phyloP scores from a whole-genome alignment of 2,329 filamentous ascomycete genomes.

The Stachybotrys echinatus region DNA sequence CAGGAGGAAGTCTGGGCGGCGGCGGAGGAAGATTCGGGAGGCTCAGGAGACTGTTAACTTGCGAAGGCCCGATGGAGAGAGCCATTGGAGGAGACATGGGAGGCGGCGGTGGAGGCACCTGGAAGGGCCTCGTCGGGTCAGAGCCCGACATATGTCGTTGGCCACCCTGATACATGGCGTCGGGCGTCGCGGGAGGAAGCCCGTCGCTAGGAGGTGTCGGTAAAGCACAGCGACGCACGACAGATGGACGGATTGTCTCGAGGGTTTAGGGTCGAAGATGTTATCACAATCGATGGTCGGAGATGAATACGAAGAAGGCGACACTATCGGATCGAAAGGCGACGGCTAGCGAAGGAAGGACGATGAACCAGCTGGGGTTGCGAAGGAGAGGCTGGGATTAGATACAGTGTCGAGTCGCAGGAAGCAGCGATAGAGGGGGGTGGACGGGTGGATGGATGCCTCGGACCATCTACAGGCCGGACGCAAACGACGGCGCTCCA shows the following conservation, averaged over 20 bases:
- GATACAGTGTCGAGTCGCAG: too few relatives aligned
- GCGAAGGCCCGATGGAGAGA: conserved; percentile 35
- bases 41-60: conserved; percentile 41
- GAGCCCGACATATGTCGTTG: conserved; percentile 42
- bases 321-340: too few relatives aligned
- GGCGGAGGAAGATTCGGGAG: conserved; percentile 51
- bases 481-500: too few relatives aligned
- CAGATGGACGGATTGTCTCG: conserved; percentile 5
- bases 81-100: conserved; percentile 48
- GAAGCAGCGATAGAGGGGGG: too few relatives aligned
- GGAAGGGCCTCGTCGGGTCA: conserved; percentile 47
- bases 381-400: too few relatives aligned
- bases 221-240: conserved; percentile 5
- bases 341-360: too few relatives aligned
- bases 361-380: too few relatives aligned
- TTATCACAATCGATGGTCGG: too few relatives aligned
- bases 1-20: conserved; percentile 46
- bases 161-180: conserved; percentile 48
- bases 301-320: too few relatives aligned
- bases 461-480: too few relatives aligned
- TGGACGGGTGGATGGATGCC: too few relatives aligned
- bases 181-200: conserved; percentile 20
- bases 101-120: conserved; percentile 51
- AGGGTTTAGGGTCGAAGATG: too few relatives aligned
- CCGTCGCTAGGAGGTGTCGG: conserved; percentile 15